Conservation (phyloP, 2,329 filamentous ascomycete genomes). For the Monilinia laxa region DNA sequence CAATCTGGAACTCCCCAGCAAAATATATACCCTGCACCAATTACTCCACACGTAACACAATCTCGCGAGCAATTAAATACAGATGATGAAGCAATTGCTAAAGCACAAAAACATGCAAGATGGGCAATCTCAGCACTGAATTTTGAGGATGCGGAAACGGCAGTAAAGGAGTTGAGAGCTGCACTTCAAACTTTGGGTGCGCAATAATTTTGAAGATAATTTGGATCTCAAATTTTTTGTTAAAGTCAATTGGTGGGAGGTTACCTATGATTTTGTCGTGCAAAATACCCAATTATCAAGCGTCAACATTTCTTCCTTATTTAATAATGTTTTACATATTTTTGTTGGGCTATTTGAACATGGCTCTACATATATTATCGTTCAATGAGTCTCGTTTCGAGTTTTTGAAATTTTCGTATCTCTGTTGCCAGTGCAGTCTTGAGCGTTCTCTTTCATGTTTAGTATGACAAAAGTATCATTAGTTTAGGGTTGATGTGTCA, state of each 20-base stretch:
- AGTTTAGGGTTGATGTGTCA: no score
- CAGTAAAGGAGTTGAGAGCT: conserved; percentile 76
- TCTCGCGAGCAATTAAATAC: conserved; percentile 47
- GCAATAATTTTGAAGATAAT: conserved; percentile 23
- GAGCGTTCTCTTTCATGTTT: neutral
- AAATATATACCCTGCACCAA: conserved; percentile 26
- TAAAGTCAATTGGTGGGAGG: neutral
- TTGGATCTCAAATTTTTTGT: neutral
- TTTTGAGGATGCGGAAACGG: conserved; percentile 92
- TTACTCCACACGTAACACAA: conserved; percentile 21
- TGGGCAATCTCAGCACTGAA: conserved; percentile 97
- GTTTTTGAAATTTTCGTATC: neutral
- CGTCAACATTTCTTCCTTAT: neutral
- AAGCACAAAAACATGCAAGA: conserved; percentile 91
- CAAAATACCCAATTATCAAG: conserved; percentile 6
- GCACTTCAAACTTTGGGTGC: conserved; percentile 55
- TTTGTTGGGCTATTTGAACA: neutral
- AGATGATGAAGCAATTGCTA: conserved; percentile 70
- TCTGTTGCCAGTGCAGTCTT: neutral
- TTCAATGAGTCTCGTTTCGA: neutral
- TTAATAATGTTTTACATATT: neutral
- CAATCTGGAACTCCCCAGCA: conserved; percentile 28
- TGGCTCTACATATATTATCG: neutral
- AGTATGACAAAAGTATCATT: neutral
- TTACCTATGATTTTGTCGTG: neutral